Conservation (phyloP, 2,329 filamentous ascomycete genomes). For the Pleoardoris graminearum region DNA sequence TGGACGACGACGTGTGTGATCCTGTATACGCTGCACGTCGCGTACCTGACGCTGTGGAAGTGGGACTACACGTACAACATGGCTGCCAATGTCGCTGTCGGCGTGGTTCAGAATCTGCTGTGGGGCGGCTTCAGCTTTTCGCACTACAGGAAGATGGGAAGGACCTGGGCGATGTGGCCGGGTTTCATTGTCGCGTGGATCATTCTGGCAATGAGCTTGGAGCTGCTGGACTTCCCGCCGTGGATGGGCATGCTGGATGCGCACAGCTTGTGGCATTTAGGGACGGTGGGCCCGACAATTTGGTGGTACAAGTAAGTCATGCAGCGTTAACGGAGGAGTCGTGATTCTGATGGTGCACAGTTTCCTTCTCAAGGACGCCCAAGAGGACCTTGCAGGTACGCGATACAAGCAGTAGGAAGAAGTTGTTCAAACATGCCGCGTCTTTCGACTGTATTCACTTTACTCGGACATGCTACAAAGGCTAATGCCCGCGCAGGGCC, state of each 20-base stretch:
- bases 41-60: constrained; percentile 78
- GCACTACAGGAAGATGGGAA: constrained; percentile 71
- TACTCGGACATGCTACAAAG: background rate
- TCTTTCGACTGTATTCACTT: background rate
- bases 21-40: constrained; percentile 76
- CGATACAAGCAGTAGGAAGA: constrained; percentile 68
- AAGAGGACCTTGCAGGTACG: constrained; percentile 75
- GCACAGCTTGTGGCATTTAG: constrained; percentile 93
- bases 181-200: constrained; percentile 91
- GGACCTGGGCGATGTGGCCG: constrained; percentile 85
- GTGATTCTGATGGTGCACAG: constrained; percentile 51
- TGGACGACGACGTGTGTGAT: constrained; percentile 76
- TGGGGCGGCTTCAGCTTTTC: constrained; percentile 84
- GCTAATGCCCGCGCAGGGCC: background rate
- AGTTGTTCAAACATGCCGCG: background rate
- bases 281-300: constrained; percentile 83
- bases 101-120: constrained; percentile 76
- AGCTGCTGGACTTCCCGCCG: constrained; percentile 91
- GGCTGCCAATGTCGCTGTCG: constrained; percentile 85
- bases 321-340: constrained; percentile 9
- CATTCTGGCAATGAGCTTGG: constrained; percentile 90
- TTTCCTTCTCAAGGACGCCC: constrained; percentile 83
- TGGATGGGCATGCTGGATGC: constrained; percentile 83
- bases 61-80: constrained; percentile 99
- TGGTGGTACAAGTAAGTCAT: constrained; percentile 95